Evolutionary conservation across 306 rosid genomes (phyloP).

Genomic region (Medicago arabica): DNA sequence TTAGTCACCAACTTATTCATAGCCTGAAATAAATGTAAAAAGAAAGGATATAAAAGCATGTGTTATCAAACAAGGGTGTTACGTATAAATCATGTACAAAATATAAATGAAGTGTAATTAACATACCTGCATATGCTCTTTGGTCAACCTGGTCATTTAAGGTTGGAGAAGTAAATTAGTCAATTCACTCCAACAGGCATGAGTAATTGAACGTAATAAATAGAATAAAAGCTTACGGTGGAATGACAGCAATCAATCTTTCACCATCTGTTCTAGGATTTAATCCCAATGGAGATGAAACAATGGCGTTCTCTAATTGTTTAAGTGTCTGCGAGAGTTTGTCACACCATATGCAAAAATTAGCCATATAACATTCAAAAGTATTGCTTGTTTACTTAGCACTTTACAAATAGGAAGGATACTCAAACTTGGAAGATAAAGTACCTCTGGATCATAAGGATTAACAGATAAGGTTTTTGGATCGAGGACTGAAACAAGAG

Average conservation of each 20-base stretch:
- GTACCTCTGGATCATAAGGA: conserved; percentile 85
- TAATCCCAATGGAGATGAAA: conserved; percentile 85
- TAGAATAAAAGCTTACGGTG: conserved; percentile 69
- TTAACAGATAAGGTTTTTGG: conserved; percentile 81
- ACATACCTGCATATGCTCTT: conserved; percentile 88
- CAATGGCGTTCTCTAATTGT: conserved; percentile 82
- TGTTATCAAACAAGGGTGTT: not conserved
- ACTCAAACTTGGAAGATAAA: conserved; percentile 20
- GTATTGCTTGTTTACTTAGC: conserved; percentile 24
- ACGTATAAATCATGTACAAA: conserved; percentile 17
- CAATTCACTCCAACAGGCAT: conserved; percentile 21
- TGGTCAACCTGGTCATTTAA: conserved; percentile 76
- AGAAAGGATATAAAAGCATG: conserved; percentile 26
- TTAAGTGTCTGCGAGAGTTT: conserved; percentile 65
- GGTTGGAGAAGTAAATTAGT: conserved; percentile 40
- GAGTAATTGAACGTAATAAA: conserved; percentile 28
- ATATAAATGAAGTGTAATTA: conserved; percentile 6
- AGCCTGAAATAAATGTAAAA: conserved; percentile 60
- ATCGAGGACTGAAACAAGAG: conserved; percentile 87
- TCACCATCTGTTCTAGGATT: conserved; percentile 86
- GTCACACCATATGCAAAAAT: conserved; percentile 10
- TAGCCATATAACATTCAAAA: conserved; percentile 16
- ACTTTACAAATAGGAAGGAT: conserved; percentile 2
- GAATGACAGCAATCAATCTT: conserved; percentile 89
- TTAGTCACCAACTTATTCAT: conserved; percentile 78